A percentile compares a stretch with the other conserved stretches of the same genome.
Evolutionary conservation across 2,329 filamentous ascomycete genomes (phyloP).

Genomic region (Hypoxylon rubiginosum): DNA sequence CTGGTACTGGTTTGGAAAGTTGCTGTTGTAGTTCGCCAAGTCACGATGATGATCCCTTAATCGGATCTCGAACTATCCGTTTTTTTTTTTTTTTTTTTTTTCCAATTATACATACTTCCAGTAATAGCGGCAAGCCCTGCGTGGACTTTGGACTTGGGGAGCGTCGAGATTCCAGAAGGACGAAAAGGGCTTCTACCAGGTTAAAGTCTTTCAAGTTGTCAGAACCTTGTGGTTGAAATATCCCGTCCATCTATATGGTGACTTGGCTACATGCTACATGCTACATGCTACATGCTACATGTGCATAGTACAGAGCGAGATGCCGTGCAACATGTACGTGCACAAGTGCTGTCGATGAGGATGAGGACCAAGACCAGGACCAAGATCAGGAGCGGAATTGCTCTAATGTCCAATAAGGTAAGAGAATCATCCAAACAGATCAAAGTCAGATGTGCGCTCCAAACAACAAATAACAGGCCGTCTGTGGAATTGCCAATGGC

Average conservation of each 20-base stretch:
- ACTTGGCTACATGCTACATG: too few species aligned
- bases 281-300: background rate
- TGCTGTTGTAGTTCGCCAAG: conserved; percentile 24
- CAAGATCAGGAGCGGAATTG: background rate
- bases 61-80: conserved; percentile 38
- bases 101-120: background rate
- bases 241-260: background rate
- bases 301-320: background rate
- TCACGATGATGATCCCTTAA: conserved; percentile 30
- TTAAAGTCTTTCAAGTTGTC: conserved; percentile 8
- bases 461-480: conserved; percentile 34
- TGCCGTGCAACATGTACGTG: background rate
- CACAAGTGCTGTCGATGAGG: background rate
- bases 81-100: conserved; percentile 9
- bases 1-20: conserved; percentile 34
- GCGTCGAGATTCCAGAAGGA: background rate
- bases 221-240: conserved; percentile 17
- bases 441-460: conserved; percentile 36
- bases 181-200: conserved; percentile 11
- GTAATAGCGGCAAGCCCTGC: conserved; percentile 30
- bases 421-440: conserved; percentile 8
- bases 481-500: conserved; percentile 23
- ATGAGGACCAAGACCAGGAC: background rate
- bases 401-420: conserved; percentile 16
- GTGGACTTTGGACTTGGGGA: background rate